Evolutionary conservation across 2,329 filamentous ascomycete species (phyloP).

Genomic region (Thielaviopsis ethacetica): DNA sequence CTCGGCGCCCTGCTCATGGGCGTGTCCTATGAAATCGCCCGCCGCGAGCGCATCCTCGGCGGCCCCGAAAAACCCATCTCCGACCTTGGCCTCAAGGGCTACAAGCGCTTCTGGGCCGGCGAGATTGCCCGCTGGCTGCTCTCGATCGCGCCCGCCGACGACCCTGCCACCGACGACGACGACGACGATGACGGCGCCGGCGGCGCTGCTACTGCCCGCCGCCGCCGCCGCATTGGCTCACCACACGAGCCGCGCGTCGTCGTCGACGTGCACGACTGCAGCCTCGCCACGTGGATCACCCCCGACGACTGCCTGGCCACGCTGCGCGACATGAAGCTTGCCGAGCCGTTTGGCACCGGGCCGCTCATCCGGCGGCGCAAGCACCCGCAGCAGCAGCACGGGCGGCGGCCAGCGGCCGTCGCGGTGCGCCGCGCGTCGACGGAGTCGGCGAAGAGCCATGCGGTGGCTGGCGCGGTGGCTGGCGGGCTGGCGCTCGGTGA

Average conservation of each 20-base stretch:
- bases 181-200: constrained; percentile 12
- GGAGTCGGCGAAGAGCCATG: background rate
- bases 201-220: background rate
- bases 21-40: constrained; percentile 80
- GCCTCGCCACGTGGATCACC: constrained; percentile 65
- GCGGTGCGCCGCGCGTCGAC: background rate
- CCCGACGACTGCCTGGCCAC: constrained; percentile 68
- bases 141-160: constrained; percentile 20
- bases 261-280: constrained; percentile 54
- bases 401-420: background rate
- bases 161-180: constrained; percentile 13
- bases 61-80: constrained; percentile 90
- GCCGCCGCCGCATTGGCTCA: too few species aligned
- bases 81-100: constrained; percentile 67
- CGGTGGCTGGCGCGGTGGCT: background rate
- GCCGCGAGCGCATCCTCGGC: constrained; percentile 66
- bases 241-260: constrained; percentile 25
- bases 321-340: constrained; percentile 63
- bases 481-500: constrained; percentile 12
- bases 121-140: constrained; percentile 62
- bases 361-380: constrained; percentile 16
- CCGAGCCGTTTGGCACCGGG: constrained; percentile 38
- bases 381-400: background rate
- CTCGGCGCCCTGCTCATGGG: constrained; percentile 83
- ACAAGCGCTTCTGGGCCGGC: constrained; percentile 71